phyloP scores from a whole-genome alignment of 2,329 filamentous ascomycete species.

The Epichloe scottii region DNA sequence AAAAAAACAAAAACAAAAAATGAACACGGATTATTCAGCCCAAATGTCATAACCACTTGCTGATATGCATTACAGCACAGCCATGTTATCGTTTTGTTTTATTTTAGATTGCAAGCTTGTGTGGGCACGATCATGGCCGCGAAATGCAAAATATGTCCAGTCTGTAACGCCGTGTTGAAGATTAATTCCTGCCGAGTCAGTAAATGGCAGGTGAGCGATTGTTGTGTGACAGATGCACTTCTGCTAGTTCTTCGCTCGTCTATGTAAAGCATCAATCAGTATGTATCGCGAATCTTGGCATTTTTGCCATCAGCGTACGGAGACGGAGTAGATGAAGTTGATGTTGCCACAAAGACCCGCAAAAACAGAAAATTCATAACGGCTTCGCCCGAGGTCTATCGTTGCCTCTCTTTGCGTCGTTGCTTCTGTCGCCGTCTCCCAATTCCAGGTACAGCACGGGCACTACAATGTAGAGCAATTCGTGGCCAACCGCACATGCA shows the following conservation, averaged over 20 bases:
- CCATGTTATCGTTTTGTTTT: no score
- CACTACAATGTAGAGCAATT: no score
- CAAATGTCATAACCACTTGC: background rate
- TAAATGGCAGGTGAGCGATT: background rate
- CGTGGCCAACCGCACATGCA: no score
- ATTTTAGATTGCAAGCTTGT: background rate
- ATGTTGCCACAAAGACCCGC: no score
- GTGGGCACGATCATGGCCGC: background rate
- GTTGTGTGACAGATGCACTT: background rate
- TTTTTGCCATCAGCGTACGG: background rate
- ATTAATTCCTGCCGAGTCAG: background rate
- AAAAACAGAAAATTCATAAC: no score
- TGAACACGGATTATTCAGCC: no score
- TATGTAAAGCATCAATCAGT: no score
- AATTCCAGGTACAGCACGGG: no score
- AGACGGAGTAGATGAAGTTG: no score
- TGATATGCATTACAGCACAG: background rate
- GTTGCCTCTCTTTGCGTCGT: background rate
- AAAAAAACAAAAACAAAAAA: no score
- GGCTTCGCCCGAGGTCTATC: no score
- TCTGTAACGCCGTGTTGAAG: background rate
- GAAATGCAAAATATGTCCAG: background rate
- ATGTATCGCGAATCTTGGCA: background rate
- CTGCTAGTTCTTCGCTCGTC: background rate
- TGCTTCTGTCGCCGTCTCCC: background rate